A percentile compares a stretch with the other conserved stretches of the same genome.
Conservation (phyloP, 257 asterid species). For the Echites panduratus region DNA sequence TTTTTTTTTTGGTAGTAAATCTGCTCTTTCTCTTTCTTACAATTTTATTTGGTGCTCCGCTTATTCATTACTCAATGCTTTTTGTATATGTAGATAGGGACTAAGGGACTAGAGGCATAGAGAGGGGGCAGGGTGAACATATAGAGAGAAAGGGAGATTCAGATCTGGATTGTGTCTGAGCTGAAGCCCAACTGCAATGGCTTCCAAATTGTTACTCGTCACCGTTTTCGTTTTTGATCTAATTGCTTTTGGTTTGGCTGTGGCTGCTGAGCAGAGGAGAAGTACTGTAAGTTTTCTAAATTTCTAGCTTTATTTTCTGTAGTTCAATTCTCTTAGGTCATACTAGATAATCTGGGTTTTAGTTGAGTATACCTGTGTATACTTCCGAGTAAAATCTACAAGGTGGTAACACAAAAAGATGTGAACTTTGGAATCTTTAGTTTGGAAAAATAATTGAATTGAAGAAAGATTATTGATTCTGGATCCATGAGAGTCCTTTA, state of each 20-base stretch:
- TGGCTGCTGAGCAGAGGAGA: constrained; percentile 89
- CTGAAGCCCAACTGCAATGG: constrained; percentile 40
- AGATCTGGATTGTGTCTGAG: constrained; percentile 20
- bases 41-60: constrained; percentile 5
- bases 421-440: background rate
- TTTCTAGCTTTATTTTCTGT: background rate
- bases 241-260: constrained; percentile 79
- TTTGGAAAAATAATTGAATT: background rate
- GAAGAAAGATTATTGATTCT: background rate
- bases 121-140: background rate
- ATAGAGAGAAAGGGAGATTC: constrained; percentile 3
- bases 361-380: background rate
- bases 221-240: constrained; percentile 55
- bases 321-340: background rate
- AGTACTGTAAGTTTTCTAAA: constrained; percentile 46
- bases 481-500: background rate
- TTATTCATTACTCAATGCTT: constrained; percentile 28
- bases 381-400: background rate
- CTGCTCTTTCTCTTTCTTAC: constrained; percentile 1
- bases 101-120: constrained; percentile 7
- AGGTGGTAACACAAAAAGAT: background rate
- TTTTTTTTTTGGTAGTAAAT: constrained; percentile 12
- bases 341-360: background rate
- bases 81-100: constrained; percentile 34
- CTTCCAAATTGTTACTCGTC: constrained; percentile 57